These are phyloP conservation scores for Mycena alexandri DNA, from an alignment of 768 basidiomycete genomes.

Conservation along the genomic window DNA sequence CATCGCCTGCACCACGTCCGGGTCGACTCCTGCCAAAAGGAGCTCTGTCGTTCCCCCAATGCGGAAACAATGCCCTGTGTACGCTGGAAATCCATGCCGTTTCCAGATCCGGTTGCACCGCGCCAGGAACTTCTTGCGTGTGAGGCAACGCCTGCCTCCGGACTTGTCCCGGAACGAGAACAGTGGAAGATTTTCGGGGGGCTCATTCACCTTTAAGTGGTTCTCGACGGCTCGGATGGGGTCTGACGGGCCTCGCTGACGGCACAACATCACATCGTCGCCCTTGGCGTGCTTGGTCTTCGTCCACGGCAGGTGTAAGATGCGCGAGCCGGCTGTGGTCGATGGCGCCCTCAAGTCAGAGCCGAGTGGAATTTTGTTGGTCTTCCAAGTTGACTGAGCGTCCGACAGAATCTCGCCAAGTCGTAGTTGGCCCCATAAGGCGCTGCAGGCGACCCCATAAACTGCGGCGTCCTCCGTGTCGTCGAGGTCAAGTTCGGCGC, in stretches of 20 bases:
- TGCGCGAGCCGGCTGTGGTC: neutral
- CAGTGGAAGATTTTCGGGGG: neutral
- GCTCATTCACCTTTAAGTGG: neutral
- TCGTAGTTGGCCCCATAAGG: constrained; percentile 33
- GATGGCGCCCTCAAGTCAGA: neutral
- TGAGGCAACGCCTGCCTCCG: neutral
- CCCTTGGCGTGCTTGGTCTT: neutral
- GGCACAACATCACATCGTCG: neutral
- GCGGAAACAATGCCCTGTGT: neutral
- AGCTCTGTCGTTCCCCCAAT: neutral
- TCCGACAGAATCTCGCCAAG: constrained; percentile 33
- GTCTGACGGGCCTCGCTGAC: neutral
- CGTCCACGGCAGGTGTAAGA: neutral
- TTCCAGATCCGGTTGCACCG: constrained; percentile 1
- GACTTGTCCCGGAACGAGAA: neutral
- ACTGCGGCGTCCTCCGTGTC: constrained; percentile 26
- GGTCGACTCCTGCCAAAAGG: neutral
- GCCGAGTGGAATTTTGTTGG: neutral
- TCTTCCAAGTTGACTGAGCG: neutral
- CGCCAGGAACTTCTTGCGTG: neutral
- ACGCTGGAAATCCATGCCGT: neutral
- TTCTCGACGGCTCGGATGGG: neutral
- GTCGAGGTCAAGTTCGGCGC: constrained; percentile 1
- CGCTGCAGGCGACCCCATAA: constrained; percentile 19
- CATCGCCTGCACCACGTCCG: constrained; percentile 3